phyloP scores from a whole-genome alignment of 805 yeast genomes.

The Dipodascus albidus region DNA sequence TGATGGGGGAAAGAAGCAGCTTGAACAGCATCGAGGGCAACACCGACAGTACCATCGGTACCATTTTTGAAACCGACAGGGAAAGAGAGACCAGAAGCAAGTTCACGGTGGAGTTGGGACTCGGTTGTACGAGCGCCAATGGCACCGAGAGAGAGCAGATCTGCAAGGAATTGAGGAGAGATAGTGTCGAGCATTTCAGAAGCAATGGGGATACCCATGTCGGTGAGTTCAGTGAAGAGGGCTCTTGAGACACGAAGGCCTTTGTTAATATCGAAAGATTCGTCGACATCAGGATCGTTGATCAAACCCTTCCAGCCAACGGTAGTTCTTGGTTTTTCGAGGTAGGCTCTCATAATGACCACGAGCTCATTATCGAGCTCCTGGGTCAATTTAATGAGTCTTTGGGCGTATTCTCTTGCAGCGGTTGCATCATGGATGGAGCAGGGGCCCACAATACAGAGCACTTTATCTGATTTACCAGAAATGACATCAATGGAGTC shows the following conservation, averaged over 20 bases:
- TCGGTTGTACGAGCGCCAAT: constrained; percentile 99
- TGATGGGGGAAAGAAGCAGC: constrained; percentile 91
- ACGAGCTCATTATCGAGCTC: constrained; percentile 68
- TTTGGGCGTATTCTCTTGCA: constrained; percentile 76
- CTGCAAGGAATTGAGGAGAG: constrained; percentile 90
- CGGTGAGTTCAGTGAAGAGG: constrained; percentile 71
- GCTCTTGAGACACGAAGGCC: constrained; percentile 83
- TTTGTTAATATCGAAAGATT: constrained; percentile 87
- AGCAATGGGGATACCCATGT: constrained; percentile 79
- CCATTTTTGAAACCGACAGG: constrained; percentile 98
- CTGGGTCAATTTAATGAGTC: constrained; percentile 54
- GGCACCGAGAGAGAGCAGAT: constrained; percentile 87
- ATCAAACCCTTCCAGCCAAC: constrained; percentile 99
- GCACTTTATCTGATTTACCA: constrained; percentile 69
- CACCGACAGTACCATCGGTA: constrained; percentile 88
- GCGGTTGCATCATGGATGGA: constrained; percentile 87
- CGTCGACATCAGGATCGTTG: constrained; percentile 92
- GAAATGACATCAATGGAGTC: constrained; percentile 65
- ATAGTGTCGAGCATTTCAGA: constrained; percentile 97
- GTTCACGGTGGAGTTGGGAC: constrained; percentile 94
- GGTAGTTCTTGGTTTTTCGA: constrained; percentile 97
- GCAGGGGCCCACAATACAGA: constrained; percentile 93
- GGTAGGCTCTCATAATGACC: constrained; percentile 92
- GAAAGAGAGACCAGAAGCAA: constrained; percentile 96
- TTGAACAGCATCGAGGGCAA: constrained; percentile 87